Conservation (phyloP, 2,329 filamentous ascomycete species). For the Calonectria leucothoes region DNA sequence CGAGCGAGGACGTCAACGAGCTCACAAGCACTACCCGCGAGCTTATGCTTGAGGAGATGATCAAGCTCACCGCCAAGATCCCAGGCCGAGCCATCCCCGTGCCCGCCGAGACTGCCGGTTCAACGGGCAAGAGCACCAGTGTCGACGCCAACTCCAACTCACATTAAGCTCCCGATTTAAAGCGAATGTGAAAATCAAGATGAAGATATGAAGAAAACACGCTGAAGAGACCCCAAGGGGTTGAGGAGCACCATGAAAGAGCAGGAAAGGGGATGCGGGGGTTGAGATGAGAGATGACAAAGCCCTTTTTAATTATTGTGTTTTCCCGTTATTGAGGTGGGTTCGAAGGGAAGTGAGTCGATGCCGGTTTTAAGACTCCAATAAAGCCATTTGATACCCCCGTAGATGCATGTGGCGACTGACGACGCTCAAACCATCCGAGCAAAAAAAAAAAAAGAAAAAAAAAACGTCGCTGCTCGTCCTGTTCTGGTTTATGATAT, state of each 20-base stretch:
- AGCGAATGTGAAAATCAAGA: neutral
- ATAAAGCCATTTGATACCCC: conserved; percentile 46
- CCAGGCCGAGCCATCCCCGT: conserved; percentile 53
- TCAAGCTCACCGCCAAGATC: conserved; percentile 63
- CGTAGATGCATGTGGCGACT: conserved; percentile 48
- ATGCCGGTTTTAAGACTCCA: conserved; percentile 38
- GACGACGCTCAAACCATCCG: conserved; percentile 30
- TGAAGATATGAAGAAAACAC: neutral
- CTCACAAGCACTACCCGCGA: conserved; percentile 76
- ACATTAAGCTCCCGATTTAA: conserved; percentile 24
- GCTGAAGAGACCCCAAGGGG: neutral
- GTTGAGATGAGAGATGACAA: conserved; percentile 13
- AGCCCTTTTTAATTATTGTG: conserved; percentile 18
- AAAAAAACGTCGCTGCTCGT: conserved; percentile 28
- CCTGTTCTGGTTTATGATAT: conserved; percentile 29
- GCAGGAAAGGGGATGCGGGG: conserved; percentile 5
- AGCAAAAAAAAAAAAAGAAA: conserved; percentile 26
- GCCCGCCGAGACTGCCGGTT: conserved; percentile 37
- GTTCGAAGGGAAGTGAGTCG: conserved; percentile 34
- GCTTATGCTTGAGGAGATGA: conserved; percentile 78
- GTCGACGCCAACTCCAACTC: conserved; percentile 60
- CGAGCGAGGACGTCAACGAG: conserved; percentile 80
- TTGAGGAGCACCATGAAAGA: conserved; percentile 6
- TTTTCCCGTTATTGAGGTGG: conserved; percentile 25
- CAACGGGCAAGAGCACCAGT: conserved; percentile 45